These are phyloP conservation scores for Boletus huronensis DNA, from an alignment of 768 basidiomycete genomes.

Conservation along the genomic window DNA sequence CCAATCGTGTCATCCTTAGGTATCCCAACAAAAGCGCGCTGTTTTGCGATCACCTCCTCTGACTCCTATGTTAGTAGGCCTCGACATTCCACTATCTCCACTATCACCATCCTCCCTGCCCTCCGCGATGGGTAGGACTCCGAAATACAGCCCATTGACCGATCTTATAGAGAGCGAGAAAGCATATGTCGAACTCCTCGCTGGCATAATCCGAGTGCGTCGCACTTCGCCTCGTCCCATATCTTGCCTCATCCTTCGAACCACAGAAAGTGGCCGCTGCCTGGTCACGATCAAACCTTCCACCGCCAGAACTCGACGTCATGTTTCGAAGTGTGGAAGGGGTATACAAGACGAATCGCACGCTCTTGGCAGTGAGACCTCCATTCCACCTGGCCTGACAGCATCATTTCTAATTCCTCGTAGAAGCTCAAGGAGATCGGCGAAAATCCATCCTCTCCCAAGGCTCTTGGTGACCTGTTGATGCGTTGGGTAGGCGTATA, in stretches of 20 bases:
- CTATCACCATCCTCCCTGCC: slow-evolving; percentile 20
- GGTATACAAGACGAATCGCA: slow-evolving; percentile 88
- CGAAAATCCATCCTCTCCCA: slow-evolving; percentile 86
- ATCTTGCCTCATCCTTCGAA: slow-evolving; percentile 11
- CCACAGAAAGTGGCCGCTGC: slow-evolving; percentile 94
- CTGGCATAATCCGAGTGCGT: slow-evolving; percentile 86
- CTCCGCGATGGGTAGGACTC: slow-evolving; percentile 45
- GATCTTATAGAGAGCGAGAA: slow-evolving; percentile 96
- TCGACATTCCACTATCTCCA: slow-evolving; percentile 23
- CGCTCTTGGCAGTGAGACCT: slow-evolving; percentile 59
- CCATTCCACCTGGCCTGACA: background rate
- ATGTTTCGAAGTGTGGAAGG: slow-evolving; percentile 95
- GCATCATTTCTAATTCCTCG: slow-evolving; percentile 13
- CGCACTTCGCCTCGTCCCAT: slow-evolving; percentile 1
- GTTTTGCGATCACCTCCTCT: slow-evolving; percentile 10
- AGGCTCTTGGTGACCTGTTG: slow-evolving; percentile 89
- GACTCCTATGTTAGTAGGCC: slow-evolving; percentile 21
- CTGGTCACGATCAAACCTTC: slow-evolving; percentile 94
- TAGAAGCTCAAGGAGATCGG: slow-evolving; percentile 96
- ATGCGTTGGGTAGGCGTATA: slow-evolving; percentile 86
- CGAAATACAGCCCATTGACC: slow-evolving; percentile 75
- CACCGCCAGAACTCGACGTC: slow-evolving; percentile 83
- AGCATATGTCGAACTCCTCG: slow-evolving; percentile 84
- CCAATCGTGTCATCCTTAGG: slow-evolving; percentile 24
- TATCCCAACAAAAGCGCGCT: slow-evolving; percentile 9